These are phyloP conservation scores for Fusarium sp. DNA, from an alignment of 2,329 filamentous ascomycete genomes.

Conservation along the genomic window DNA sequence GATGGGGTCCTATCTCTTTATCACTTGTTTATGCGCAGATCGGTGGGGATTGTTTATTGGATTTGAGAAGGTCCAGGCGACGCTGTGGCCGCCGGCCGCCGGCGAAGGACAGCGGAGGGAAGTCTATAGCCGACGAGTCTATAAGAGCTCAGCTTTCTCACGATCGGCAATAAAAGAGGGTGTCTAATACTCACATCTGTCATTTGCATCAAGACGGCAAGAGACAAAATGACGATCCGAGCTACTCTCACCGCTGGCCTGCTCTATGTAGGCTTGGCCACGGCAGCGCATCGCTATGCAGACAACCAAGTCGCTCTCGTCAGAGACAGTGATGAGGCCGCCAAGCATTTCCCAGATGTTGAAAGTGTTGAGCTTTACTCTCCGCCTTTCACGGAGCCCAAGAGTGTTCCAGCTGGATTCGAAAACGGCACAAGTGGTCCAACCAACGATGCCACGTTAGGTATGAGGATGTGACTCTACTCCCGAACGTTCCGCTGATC, in stretches of 20 bases:
- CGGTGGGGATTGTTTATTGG: conserved; percentile 7
- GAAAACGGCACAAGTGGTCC: conserved; percentile 44
- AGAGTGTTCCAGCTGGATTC: conserved; percentile 39
- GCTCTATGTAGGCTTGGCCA: conserved; percentile 29
- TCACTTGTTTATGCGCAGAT: conserved; percentile 22
- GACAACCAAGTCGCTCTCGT: conserved; percentile 39
- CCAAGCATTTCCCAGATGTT: conserved; percentile 38
- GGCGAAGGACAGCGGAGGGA: not conserved
- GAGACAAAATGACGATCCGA: conserved; percentile 17
- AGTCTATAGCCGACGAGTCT: not conserved
- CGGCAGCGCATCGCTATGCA: conserved; percentile 38
- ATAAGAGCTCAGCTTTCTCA: conserved; percentile 12
- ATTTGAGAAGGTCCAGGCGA: not conserved
- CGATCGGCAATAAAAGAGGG: not conserved
- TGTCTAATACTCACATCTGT: not conserved
- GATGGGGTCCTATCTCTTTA: conserved; percentile 2
- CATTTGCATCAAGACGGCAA: not conserved
- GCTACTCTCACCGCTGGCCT: conserved; percentile 17
- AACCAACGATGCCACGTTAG: conserved; percentile 32
- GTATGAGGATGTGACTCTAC: not conserved
- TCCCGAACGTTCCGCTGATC: not conserved
- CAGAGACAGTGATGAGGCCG: conserved; percentile 37
- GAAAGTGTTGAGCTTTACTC: conserved; percentile 37
- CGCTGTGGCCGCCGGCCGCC: not conserved
- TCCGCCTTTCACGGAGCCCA: conserved; percentile 38